These are phyloP conservation scores for Imleria badia DNA, from an alignment of 768 basidiomycete species.

Conservation along the genomic window DNA sequence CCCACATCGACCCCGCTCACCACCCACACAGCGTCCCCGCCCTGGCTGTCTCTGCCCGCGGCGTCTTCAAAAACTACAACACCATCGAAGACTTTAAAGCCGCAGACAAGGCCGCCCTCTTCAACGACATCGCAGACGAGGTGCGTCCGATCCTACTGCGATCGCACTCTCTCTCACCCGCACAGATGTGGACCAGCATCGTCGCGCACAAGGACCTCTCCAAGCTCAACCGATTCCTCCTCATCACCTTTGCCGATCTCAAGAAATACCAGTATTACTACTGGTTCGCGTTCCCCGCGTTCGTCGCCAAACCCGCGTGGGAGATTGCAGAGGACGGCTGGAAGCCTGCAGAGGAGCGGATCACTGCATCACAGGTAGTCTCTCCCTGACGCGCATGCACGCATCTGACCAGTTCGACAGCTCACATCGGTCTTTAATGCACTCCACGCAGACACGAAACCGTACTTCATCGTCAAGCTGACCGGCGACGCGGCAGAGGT, in stretches of 20 bases:
- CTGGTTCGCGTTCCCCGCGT: constrained; percentile 97
- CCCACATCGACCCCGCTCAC: constrained; percentile 6
- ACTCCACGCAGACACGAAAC: constrained; percentile 39
- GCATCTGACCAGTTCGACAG: constrained; percentile 31
- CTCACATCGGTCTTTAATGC: constrained; percentile 53
- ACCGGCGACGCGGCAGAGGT: constrained; percentile 39
- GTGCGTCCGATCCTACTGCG: constrained; percentile 36
- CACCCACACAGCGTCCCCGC: constrained; percentile 39
- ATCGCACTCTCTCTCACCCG: background rate
- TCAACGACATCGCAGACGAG: constrained; percentile 68
- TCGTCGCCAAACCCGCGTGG: constrained; percentile 89
- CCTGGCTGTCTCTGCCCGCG: constrained; percentile 53
- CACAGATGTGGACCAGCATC: constrained; percentile 71
- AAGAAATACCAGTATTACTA: constrained; percentile 98
- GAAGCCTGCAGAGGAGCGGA: constrained; percentile 45
- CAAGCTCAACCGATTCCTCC: constrained; percentile 72
- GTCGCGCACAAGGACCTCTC: constrained; percentile 50
- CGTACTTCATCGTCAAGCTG: constrained; percentile 65
- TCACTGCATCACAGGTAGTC: constrained; percentile 43
- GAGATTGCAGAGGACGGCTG: constrained; percentile 68
- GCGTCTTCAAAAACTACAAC: constrained; percentile 91
- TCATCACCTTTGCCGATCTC: constrained; percentile 94
- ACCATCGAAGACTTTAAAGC: constrained; percentile 95
- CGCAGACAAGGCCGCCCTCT: constrained; percentile 84
- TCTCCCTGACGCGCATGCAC: background rate